Conservation (phyloP, 148 eudicot species). For the Dysphania ambrosioides region DNA sequence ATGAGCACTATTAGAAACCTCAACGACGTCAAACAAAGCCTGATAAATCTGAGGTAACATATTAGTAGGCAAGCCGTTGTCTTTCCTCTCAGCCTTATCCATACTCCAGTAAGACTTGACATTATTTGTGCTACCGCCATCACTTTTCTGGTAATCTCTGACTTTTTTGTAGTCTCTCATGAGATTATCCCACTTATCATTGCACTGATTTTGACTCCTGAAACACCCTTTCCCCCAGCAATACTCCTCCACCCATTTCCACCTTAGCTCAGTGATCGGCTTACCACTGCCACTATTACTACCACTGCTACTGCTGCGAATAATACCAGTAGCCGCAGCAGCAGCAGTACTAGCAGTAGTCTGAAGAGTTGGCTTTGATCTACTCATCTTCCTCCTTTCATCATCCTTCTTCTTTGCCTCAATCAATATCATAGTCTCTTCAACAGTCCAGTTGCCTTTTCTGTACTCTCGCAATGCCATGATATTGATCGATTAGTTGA, state of each 20-base stretch:
- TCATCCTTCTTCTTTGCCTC: slow-evolving; percentile 90
- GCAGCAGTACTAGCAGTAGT: neutral
- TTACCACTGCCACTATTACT: neutral
- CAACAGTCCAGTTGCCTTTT: slow-evolving; percentile 86
- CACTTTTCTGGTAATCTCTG: slow-evolving; percentile 55
- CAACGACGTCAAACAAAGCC: slow-evolving; percentile 70
- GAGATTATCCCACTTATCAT: slow-evolving; percentile 94
- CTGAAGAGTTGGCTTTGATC: slow-evolving; percentile 25
- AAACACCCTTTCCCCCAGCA: slow-evolving; percentile 81
- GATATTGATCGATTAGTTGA: neutral
- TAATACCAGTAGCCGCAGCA: too few species aligned
- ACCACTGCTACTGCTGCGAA: too few species aligned
- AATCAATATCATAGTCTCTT: slow-evolving; percentile 74
- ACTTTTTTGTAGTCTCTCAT: slow-evolving; percentile 93
- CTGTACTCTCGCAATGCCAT: slow-evolving; percentile 66
- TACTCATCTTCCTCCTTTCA: slow-evolving; percentile 38
- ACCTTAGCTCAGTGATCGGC: slow-evolving; percentile 56
- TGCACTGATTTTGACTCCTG: slow-evolving; percentile 87
- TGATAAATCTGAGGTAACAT: slow-evolving; percentile 72
- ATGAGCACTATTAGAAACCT: slow-evolving; percentile 31
- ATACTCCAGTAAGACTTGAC: slow-evolving; percentile 63
- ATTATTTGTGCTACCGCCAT: neutral
- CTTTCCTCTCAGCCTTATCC: slow-evolving; percentile 73
- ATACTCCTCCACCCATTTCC: slow-evolving; percentile 93
- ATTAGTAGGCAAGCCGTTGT: slow-evolving; percentile 67